Percentiles rank a stretch among this genome's conserved stretches.
These are phyloP conservation scores for Aspergillus phoenicis DNA, from an alignment of 2,329 filamentous ascomycete genomes.

Conservation along the genomic window DNA sequence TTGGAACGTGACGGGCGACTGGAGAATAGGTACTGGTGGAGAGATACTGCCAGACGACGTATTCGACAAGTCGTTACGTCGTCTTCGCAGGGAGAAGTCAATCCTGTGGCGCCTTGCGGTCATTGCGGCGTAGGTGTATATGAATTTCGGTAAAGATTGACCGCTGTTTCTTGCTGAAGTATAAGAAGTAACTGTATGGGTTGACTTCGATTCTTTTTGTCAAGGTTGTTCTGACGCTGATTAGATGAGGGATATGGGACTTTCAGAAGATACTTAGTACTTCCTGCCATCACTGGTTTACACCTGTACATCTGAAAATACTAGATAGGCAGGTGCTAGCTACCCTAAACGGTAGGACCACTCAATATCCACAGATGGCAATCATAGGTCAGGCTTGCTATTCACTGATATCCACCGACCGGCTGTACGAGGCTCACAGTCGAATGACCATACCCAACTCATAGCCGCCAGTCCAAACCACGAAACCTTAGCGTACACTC, in stretches of 20 bases:
- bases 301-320: too few relatives aligned
- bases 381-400: not conserved
- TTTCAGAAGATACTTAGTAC: not conserved
- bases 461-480: not conserved
- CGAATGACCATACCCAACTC: not conserved
- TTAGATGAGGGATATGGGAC: too few relatives aligned
- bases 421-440: too few relatives aligned
- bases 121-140: slow-evolving; percentile 11
- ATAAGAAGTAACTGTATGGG: not conserved
- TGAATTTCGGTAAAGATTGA: too few relatives aligned
- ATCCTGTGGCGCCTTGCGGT: slow-evolving; percentile 18
- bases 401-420: too few relatives aligned
- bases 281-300: not conserved
- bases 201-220: not conserved
- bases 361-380: not conserved
- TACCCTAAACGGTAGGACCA: not conserved
- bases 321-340: not conserved
- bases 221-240: not conserved
- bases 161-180: not conserved
- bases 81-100: slow-evolving; percentile 22
- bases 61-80: slow-evolving; percentile 20
- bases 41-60: slow-evolving; percentile 21
- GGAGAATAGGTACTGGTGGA: slow-evolving; percentile 22
- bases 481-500: not conserved
- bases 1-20: slow-evolving; percentile 25